phyloP scores from a whole-genome alignment of 2,329 filamentous ascomycete genomes.

The Lachnellula suecica region DNA sequence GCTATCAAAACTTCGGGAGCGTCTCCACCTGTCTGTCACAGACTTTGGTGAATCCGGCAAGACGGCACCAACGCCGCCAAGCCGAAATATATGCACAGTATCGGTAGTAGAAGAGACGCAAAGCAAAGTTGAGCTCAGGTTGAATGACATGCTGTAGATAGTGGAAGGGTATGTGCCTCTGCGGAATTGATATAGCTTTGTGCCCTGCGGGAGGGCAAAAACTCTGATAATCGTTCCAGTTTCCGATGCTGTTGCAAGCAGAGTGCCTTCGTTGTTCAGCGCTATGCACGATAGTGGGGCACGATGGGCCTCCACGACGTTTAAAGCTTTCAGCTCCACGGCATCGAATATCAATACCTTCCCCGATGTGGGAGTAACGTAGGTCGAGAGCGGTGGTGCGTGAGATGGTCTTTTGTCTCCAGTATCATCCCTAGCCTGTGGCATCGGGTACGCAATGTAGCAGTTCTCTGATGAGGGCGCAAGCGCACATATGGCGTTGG shows the following conservation, averaged over 20 bases:
- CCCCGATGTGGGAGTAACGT: slow-evolving; percentile 81
- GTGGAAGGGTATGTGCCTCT: slow-evolving; percentile 92
- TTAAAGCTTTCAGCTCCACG: slow-evolving; percentile 84
- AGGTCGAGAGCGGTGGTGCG: slow-evolving; percentile 76
- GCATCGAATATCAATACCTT: slow-evolving; percentile 94
- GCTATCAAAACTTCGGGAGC: slow-evolving; percentile 53
- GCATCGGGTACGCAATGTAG: slow-evolving; percentile 91
- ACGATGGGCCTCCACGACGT: slow-evolving; percentile 92
- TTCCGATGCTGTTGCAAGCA: slow-evolving; percentile 92
- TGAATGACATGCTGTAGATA: slow-evolving; percentile 99
- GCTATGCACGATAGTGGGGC: slow-evolving; percentile 88
- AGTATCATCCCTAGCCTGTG: slow-evolving; percentile 64
- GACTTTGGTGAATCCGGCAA: slow-evolving; percentile 33
- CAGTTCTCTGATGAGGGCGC: slow-evolving; percentile 95
- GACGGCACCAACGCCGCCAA: slow-evolving; percentile 50
- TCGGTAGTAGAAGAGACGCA: slow-evolving; percentile 96
- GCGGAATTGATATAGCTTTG: slow-evolving; percentile 95
- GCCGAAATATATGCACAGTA: slow-evolving; percentile 93
- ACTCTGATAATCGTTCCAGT: slow-evolving; percentile 97
- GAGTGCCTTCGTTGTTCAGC: slow-evolving; percentile 86
- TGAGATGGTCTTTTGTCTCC: slow-evolving; percentile 67
- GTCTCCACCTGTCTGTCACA: slow-evolving; percentile 23
- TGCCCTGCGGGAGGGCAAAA: slow-evolving; percentile 85
- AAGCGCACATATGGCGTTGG: slow-evolving; percentile 84
- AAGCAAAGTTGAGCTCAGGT: slow-evolving; percentile 86